Evolutionary conservation across 495 filamentous ascomycete species (phyloP).

Genomic region (Penicillium cataractarum): DNA sequence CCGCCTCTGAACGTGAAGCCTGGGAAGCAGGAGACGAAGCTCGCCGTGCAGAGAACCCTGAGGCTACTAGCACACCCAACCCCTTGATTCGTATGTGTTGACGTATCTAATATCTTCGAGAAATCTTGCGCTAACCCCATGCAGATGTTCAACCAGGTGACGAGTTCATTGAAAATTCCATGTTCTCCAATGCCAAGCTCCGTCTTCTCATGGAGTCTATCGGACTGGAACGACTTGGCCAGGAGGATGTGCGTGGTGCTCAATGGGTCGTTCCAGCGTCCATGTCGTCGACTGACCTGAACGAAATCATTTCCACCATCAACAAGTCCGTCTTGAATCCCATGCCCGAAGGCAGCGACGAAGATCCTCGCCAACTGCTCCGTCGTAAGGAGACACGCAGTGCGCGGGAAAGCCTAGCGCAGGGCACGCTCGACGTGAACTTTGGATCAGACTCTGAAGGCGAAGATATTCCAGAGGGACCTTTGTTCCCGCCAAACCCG

Average conservation of each 20-base stretch:
- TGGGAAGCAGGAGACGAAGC: slow-evolving; percentile 78
- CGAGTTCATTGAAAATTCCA: slow-evolving; percentile 68
- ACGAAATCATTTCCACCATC: slow-evolving; percentile 64
- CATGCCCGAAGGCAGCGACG: slow-evolving; percentile 66
- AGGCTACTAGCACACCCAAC: slow-evolving; percentile 39
- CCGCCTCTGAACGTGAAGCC: slow-evolving; percentile 71
- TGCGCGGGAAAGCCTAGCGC: slow-evolving; percentile 43
- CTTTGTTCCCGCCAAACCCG: slow-evolving; percentile 66
- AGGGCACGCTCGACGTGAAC: slow-evolving; percentile 38
- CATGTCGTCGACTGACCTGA: slow-evolving; percentile 63
- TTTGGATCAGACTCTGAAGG: slow-evolving; percentile 68
- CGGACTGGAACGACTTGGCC: slow-evolving; percentile 69
- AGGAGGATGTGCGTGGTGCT: slow-evolving; percentile 71
- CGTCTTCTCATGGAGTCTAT: slow-evolving; percentile 81
- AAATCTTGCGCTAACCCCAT: slow-evolving; percentile 26
- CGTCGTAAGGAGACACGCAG: slow-evolving; percentile 63
- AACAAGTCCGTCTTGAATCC: slow-evolving; percentile 74
- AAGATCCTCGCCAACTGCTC: slow-evolving; percentile 74
- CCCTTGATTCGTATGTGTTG: slow-evolving; percentile 47
- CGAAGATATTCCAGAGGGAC: slow-evolving; percentile 62
- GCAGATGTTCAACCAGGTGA: slow-evolving; percentile 66
- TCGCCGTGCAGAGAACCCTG: slow-evolving; percentile 46
- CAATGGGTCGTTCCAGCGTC: slow-evolving; percentile 78
- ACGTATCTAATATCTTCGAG: background rate
- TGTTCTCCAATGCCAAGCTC: slow-evolving; percentile 89